A percentile compares a stretch with the other conserved stretches of the same genome.
Conservation (phyloP, 495 filamentous ascomycete genomes). For the Elaphomyces granulatus region DNA sequence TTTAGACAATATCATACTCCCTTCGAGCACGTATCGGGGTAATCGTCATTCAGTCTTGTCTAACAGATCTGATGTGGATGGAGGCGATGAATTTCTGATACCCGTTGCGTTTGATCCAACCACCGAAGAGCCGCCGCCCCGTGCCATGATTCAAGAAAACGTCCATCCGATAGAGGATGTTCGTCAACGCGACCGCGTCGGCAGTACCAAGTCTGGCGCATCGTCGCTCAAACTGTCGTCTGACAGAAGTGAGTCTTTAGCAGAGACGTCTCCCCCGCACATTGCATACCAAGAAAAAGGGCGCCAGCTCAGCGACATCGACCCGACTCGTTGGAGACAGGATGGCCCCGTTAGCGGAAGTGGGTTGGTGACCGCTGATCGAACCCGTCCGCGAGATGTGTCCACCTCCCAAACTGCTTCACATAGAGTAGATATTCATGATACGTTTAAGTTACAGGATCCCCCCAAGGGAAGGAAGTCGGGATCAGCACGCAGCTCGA, state of each 20-base stretch:
- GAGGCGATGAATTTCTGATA: conserved; percentile 72
- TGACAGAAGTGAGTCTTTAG: conserved; percentile 15
- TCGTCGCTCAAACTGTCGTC: conserved; percentile 18
- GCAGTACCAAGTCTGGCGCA: conserved; percentile 14
- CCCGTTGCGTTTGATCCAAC: conserved; percentile 83
- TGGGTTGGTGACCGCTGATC: neutral
- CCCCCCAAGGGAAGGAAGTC: conserved; percentile 55
- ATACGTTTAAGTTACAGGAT: conserved; percentile 63
- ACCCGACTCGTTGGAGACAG: conserved; percentile 29
- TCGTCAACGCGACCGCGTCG: conserved; percentile 37
- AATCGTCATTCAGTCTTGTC: conserved; percentile 56
- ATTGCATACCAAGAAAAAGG: conserved; percentile 86
- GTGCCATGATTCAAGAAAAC: conserved; percentile 6
- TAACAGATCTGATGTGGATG: conserved; percentile 43
- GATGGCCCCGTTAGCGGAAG: conserved; percentile 14
- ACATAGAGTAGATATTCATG: conserved; percentile 10
- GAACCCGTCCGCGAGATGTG: neutral
- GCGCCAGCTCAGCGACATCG: conserved; percentile 37
- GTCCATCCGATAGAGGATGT: conserved; percentile 15
- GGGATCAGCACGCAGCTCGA: conserved; percentile 48
- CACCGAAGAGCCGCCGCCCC: conserved; percentile 44
- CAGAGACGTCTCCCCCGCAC: conserved; percentile 51
- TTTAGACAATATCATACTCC: conserved; percentile 48
- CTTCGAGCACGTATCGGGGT: conserved; percentile 62
- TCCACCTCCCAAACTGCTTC: conserved; percentile 3